A percentile compares a stretch with the other conserved stretches of the same genome.
phyloP scores from a whole-genome alignment of 1,284 basidiomycete species.

The Volvariella surrecta region DNA sequence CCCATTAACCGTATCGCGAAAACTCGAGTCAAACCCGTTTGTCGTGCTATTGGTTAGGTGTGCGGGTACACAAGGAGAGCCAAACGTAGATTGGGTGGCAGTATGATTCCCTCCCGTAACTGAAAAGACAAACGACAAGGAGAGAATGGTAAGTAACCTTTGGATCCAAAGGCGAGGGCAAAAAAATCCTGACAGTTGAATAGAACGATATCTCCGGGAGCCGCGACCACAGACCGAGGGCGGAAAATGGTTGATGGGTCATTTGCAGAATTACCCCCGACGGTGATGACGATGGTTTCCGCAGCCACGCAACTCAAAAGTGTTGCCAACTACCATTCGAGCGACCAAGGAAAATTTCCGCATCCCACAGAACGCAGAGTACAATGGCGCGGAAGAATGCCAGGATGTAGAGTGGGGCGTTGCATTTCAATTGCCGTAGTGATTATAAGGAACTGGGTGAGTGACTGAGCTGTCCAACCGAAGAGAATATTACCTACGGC shows the following conservation, averaged over 20 bases:
- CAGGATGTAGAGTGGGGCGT: no score
- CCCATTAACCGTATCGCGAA: conserved; percentile 40
- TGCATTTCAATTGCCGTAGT: not conserved
- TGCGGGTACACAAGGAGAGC: conserved; percentile 38
- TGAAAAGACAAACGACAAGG: conserved; percentile 17
- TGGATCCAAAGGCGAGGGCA: conserved; percentile 1
- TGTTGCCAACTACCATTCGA: conserved; percentile 6
- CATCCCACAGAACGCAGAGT: not conserved
- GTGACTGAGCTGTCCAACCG: not conserved
- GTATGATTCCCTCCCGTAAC: conserved; percentile 51
- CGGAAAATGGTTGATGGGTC: conserved; percentile 36
- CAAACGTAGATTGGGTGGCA: conserved; percentile 47
- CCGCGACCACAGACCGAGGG: conserved; percentile 36
- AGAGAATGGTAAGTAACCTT: conserved; percentile 7
- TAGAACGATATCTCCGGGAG: conserved; percentile 36
- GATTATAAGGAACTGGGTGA: not conserved
- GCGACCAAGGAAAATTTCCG: not conserved
- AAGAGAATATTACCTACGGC: not conserved
- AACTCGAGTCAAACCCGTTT: conserved; percentile 50
- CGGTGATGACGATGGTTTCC: conserved; percentile 33
- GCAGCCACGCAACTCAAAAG: conserved; percentile 17
- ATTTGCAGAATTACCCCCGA: conserved; percentile 36
- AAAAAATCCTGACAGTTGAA: conserved; percentile 40
- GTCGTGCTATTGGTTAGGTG: conserved; percentile 36
- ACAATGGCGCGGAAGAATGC: no score